Evolutionary conservation across 1,284 basidiomycete species (phyloP).

Genomic region (Cutaneotrichosporon sp.): DNA sequence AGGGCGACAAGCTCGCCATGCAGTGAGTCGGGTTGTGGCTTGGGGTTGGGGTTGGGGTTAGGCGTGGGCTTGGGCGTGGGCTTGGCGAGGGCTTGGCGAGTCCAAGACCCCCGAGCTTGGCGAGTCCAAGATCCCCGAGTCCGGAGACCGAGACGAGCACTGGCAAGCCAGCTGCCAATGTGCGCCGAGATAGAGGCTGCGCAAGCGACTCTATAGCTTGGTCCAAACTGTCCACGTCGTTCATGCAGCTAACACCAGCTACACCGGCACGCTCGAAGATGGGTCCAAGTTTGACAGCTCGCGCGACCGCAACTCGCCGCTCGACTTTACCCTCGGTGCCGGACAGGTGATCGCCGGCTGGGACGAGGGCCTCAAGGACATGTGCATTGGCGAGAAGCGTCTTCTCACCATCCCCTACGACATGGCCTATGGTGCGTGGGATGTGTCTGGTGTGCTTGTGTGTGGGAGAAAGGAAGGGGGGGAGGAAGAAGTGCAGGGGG

Average conservation of each 20-base stretch:
- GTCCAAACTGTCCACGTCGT: too few species aligned
- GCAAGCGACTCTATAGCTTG: too few species aligned
- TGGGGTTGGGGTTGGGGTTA: too few species aligned
- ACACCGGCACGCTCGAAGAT: slow-evolving; percentile 57
- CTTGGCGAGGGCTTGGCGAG: too few species aligned
- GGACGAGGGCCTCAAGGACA: slow-evolving; percentile 59
- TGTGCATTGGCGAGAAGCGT: slow-evolving; percentile 89
- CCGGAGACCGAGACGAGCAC: too few species aligned
- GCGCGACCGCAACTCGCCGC: slow-evolving; percentile 57
- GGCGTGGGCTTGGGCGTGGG: too few species aligned
- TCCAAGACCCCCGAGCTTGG: too few species aligned
- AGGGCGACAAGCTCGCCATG: slow-evolving; percentile 57
- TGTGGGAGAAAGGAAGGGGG: background rate
- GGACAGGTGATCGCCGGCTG: slow-evolving; percentile 58
- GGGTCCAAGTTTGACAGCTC: slow-evolving; percentile 60
- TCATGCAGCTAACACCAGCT: slow-evolving; percentile 39
- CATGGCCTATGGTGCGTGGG: slow-evolving; percentile 74
- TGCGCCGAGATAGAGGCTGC: too few species aligned
- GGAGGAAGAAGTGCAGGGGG: too few species aligned
- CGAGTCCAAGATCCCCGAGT: too few species aligned
- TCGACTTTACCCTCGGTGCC: slow-evolving; percentile 56
- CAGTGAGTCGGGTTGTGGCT: slow-evolving; percentile 45
- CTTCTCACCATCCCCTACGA: slow-evolving; percentile 78
- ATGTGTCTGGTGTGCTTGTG: slow-evolving; percentile 7
- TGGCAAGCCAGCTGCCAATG: too few species aligned